These are phyloP conservation scores for Blastobotrys indianensis DNA, from an alignment of 1,139 yeast species.

Conservation along the genomic window DNA sequence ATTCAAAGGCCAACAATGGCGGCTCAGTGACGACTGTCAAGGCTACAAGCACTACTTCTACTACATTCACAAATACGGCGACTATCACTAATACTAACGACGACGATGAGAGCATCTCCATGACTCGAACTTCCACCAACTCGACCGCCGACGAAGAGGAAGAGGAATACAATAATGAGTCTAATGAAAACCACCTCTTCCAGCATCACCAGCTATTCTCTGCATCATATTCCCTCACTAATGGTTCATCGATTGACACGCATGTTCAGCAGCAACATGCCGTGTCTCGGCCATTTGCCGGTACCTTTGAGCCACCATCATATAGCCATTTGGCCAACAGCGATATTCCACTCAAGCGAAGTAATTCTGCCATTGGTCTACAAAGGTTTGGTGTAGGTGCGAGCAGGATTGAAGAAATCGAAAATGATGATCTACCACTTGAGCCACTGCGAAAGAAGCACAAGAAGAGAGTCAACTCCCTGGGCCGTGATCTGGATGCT, in stretches of 20 bases:
- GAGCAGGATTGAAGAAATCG: background rate
- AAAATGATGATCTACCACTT: background rate
- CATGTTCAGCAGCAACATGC: no score
- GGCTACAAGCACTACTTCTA: background rate
- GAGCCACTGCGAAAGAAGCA: background rate
- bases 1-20: no score
- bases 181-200: no score
- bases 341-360: conserved; percentile 28
- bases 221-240: no score
- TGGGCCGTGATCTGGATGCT: conserved; percentile 7
- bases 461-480: conserved; percentile 7
- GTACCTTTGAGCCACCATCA: no score
- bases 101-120: conserved; percentile 5
- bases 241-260: no score
- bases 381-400: conserved; percentile 24
- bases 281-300: no score
- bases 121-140: conserved; percentile 1
- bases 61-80: conserved; percentile 13
- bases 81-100: conserved; percentile 7
- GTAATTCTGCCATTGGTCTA: conserved; percentile 35
- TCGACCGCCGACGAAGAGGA: background rate
- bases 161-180: no score
- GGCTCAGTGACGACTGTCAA: background rate
- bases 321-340: no score
- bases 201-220: no score